phyloP scores from a whole-genome alignment of 805 yeast genomes.

The Hermanozyma aechmeae region DNA sequence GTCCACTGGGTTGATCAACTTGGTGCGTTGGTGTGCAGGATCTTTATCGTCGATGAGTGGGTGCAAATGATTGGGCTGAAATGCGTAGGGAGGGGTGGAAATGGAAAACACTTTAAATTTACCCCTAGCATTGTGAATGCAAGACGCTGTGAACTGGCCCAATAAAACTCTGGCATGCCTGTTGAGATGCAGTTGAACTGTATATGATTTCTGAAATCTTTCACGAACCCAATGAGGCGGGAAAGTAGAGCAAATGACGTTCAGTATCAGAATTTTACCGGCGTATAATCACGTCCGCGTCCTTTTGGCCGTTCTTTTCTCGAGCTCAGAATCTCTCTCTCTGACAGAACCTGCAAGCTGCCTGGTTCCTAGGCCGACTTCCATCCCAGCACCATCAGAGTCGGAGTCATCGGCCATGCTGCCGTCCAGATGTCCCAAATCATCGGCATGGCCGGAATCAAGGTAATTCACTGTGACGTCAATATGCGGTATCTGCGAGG shows the following conservation, averaged over 20 bases:
- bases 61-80: not conserved
- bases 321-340: slow-evolving; percentile 17
- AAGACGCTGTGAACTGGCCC: slow-evolving; percentile 1
- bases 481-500: slow-evolving; percentile 1
- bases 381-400: slow-evolving; percentile 29
- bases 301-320: too few relatives aligned
- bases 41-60: not conserved
- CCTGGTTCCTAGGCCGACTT: slow-evolving; percentile 30
- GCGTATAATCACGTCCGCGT: too few relatives aligned
- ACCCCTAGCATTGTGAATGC: not conserved
- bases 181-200: not conserved
- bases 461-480: slow-evolving; percentile 1
- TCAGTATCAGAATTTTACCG: too few relatives aligned
- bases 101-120: not conserved
- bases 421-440: slow-evolving; percentile 17
- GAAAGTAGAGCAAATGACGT: too few relatives aligned
- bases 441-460: slow-evolving; percentile 30
- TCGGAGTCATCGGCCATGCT: slow-evolving; percentile 8
- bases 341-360: slow-evolving; percentile 25
- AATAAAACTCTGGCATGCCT: slow-evolving; percentile 1
- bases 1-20: not conserved
- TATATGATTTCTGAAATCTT: not conserved
- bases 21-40: too few relatives aligned
- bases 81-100: not conserved
- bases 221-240: too few relatives aligned